phyloP scores from a whole-genome alignment of 140 eudicot species.

The Erigeron philadelphicus region DNA sequence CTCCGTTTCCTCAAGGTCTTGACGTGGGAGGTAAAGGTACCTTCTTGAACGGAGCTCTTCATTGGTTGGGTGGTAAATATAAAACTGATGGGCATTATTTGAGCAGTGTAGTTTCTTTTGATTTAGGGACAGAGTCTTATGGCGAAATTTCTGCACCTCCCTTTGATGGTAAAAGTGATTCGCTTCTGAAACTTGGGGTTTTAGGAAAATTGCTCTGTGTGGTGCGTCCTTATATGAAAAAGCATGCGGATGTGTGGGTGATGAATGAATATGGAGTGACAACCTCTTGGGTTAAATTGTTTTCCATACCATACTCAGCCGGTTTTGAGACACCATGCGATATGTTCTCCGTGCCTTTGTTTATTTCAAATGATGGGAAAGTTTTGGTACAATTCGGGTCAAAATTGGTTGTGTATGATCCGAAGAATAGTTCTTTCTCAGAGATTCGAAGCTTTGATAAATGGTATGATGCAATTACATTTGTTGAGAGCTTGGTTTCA shows the following conservation, averaged over 20 bases:
- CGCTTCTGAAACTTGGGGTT: conserved; percentile 37
- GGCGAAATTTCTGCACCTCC: conserved; percentile 41
- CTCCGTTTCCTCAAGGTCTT: conserved; percentile 35
- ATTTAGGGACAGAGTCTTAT: conserved; percentile 39
- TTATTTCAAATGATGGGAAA: conserved; percentile 37
- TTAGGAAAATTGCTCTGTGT: conserved; percentile 43
- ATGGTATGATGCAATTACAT: not conserved
- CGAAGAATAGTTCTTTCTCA: conserved; percentile 17
- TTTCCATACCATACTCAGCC: conserved; percentile 35
- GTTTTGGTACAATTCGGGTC: conserved; percentile 28
- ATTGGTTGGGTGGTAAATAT: conserved; percentile 37
- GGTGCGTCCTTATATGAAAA: conserved; percentile 26
- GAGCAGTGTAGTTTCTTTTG: conserved; percentile 38
- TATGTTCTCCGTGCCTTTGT: conserved; percentile 35
- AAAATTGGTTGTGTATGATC: conserved; percentile 34
- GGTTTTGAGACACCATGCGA: too few species aligned
- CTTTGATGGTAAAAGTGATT: conserved; percentile 31
- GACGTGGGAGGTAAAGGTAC: conserved; percentile 33
- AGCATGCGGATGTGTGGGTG: conserved; percentile 47
- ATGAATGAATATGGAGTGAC: conserved; percentile 62
- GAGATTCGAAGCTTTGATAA: conserved; percentile 28
- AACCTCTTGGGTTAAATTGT: conserved; percentile 43
- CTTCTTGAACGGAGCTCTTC: conserved; percentile 49
- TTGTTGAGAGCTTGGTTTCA: too few species aligned
- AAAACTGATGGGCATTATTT: not conserved